Evolutionary conservation across 257 asterid species (phyloP), one percentile per base, ranked within the genome.

Genomic region (Solanum virginianum): DNA sequence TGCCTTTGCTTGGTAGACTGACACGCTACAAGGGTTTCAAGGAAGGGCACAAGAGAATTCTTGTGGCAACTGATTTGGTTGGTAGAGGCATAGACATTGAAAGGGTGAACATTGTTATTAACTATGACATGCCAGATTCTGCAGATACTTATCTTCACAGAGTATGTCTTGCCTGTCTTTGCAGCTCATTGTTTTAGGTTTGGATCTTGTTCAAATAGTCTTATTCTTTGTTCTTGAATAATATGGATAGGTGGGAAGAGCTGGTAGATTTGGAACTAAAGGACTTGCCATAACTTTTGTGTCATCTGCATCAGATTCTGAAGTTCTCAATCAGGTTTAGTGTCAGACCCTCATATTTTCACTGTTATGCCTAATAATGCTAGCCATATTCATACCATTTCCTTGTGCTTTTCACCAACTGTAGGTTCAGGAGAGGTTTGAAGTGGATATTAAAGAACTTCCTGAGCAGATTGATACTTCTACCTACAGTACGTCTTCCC

Each of bases 51-150:
- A 95, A 95, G 91, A 94, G 98, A 91, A 95, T 95, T 87, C 93
- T 95, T 20, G 98, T 92, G 54, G 98, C 98, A 8, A 95, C 98
- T 16, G 98, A 95, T 91, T 91, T 95, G 91, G 98, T 95, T 57
- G 98, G 98, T 18, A 87, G 98, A 88, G 98, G 98, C 83, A 95
- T 94, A 45, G 98, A 95, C 87, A 95, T 95, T 63, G 98, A 95
- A 88, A 90, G 98, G 65, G 98, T 95, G 14, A 95, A 95, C 93
- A 95, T 95, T 80, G 98, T 95, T 72, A 92, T 95, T 29, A 95
- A 95, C 89, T 95, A 95, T 87, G 98, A 95, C 89, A 95, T 95
- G 98, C 98, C 98, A 7, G 98, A 95, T 85, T 95, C 98, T 45
- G 98, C 98, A 0, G 98, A 93, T 88, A 95, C 98, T 53, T 94